Percentiles rank a stretch among this genome's conserved stretches.
Conservation (phyloP, 768 basidiomycete species). For the Suillus ampliporus region DNA sequence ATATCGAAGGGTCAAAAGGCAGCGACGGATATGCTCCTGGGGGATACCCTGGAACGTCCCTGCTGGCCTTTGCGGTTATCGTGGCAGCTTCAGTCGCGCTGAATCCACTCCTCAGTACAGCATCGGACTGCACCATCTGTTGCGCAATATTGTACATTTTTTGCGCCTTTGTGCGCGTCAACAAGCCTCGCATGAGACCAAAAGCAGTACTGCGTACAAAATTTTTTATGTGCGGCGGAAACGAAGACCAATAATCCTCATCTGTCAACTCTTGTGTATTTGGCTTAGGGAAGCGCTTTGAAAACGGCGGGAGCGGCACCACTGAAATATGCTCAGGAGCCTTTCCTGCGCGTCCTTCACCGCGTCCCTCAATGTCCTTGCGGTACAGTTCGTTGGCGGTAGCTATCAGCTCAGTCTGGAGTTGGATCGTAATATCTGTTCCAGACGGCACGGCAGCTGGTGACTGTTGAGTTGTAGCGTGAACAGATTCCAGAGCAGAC, state of each 20-base stretch:
- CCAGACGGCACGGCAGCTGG: conserved; percentile 39
- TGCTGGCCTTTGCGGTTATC: conserved; percentile 12
- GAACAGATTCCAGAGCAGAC: conserved; percentile 54
- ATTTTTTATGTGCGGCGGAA: conserved; percentile 70
- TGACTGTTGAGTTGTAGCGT: conserved; percentile 50
- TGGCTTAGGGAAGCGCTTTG: conserved; percentile 28
- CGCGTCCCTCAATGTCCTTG: conserved; percentile 40
- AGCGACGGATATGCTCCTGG: conserved; percentile 48
- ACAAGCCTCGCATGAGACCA: conserved; percentile 34
- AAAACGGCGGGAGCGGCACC: conserved; percentile 17
- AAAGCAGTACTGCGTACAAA: conserved; percentile 57
- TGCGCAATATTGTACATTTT: conserved; percentile 74
- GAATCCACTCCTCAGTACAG: conserved; percentile 43
- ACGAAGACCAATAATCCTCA: conserved; percentile 72
- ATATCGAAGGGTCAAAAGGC: conserved; percentile 58
- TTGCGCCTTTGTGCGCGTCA: conserved; percentile 51
- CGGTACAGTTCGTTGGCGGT: conserved; percentile 68
- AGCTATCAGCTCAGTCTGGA: conserved; percentile 64
- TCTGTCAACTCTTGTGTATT: conserved; percentile 42
- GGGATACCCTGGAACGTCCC: conserved; percentile 43
- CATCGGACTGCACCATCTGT: conserved; percentile 59
- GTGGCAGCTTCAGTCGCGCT: conserved; percentile 37
- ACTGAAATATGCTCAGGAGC: conserved; percentile 22
- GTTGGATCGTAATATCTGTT: conserved; percentile 37
- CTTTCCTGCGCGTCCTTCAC: conserved; percentile 31